Evolutionary conservation across 345 rosid species (phyloP), one percentile per base, ranked within the genome.

Genomic region (Eucalyptus cladocalyx): DNA sequence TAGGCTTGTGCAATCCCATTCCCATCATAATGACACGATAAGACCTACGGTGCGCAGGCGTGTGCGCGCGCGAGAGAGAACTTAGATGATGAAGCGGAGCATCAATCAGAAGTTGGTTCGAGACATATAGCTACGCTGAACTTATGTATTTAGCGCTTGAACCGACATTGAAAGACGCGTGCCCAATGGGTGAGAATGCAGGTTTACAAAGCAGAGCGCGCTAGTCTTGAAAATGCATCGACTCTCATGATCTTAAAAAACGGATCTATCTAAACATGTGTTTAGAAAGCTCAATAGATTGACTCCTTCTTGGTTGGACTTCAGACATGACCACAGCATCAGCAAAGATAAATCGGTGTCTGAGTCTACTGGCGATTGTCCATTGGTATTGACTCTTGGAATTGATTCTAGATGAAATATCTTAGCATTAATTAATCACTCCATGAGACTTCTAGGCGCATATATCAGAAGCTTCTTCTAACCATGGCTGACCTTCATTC

Each of bases 41-140:
- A n/a, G 37, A 65, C 17, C 5, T 7, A 30, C 1, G 9, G 10
- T 14, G 37, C 5, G 9, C 19, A 7, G 4, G 56, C 8, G 37
- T 0, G 34, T 0, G 34, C 0, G 37, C 9, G 5, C 4, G 18
- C 3, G 18, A 4, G 37, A n/a, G 76, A 65, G 76, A 65, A 65
- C 76, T 15, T n/a, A 14, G 37, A 65, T 65, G 76, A 65, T 7
- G 76, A 65, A 65, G 17, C 19, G 11, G 37, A 30, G 37, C 76
- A 65, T 65, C 37, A 17, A 65, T 65, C 37, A 17, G 76, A 30
- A 65, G 37, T 17, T 65, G 37, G 76, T 65, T 65, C 37, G 19
- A 30, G 18, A n/a, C 19, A n/a, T 30, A 7, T 65, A n/a, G 76
- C 76, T n/a, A n/a, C 3, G 18, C 10, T 15, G 76, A n/a, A 65